Conservation (phyloP, 2,329 filamentous ascomycete genomes). For the Blastomyces parvus region DNA sequence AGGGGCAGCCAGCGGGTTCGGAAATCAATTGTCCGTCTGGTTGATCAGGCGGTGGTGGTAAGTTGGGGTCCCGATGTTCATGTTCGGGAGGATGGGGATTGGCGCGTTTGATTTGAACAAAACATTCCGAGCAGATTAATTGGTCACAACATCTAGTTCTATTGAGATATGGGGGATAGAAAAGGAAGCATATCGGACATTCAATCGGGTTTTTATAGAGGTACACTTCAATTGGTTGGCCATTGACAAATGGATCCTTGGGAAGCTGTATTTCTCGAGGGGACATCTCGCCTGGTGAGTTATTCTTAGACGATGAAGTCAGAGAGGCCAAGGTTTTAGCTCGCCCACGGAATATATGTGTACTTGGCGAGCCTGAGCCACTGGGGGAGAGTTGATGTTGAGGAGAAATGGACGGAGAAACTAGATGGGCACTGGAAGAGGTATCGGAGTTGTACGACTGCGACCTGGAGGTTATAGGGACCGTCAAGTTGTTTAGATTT, state of each 20-base stretch:
- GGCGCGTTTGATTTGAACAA: conserved; percentile 93
- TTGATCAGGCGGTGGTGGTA: conserved; percentile 31
- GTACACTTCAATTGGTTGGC: conserved; percentile 85
- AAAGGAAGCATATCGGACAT: conserved; percentile 93
- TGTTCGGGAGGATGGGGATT: conserved; percentile 87
- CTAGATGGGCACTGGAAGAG: conserved; percentile 54
- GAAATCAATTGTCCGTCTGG: conserved; percentile 63
- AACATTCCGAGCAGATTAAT: conserved; percentile 94
- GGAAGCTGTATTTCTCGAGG: conserved; percentile 73
- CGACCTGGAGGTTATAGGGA: conserved; percentile 68
- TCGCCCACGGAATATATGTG: conserved; percentile 64
- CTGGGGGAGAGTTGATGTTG: conserved; percentile 36
- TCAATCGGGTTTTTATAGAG: conserved; percentile 85
- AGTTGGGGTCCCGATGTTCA: conserved; percentile 39
- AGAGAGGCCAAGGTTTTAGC: conserved; percentile 83
- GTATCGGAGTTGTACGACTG: conserved; percentile 70
- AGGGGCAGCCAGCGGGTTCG: conserved; percentile 84
- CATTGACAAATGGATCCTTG: conserved; percentile 79
- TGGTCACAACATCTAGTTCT: conserved; percentile 92
- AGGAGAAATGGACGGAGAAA: conserved; percentile 38
- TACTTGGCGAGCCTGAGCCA: conserved; percentile 39
- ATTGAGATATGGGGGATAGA: conserved; percentile 91
- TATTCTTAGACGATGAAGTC: conserved; percentile 65
- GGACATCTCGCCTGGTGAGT: conserved; percentile 59
- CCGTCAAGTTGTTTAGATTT: conserved; percentile 61